Base-by-base conservation (phyloP, 129 eudicot species). In the Erigeron canadensis region DNA sequence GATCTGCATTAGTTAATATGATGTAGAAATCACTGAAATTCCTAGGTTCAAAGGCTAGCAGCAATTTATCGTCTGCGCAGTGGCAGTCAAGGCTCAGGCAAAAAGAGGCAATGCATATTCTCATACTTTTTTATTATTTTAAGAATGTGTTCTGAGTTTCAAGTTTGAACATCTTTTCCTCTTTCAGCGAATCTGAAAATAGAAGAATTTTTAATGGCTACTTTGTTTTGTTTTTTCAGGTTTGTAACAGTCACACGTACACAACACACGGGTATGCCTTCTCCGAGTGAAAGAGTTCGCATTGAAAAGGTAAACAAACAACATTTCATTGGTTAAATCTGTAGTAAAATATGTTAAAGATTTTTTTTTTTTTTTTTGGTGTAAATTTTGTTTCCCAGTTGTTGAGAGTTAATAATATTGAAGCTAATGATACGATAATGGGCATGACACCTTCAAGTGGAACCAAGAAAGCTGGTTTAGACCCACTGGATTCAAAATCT, bases 171-270 rank as follows among this genome's bases (percentile, higher is more conserved):
- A 7, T 5, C 53, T 0, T 65, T 19, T 11, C 70, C n/a, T 2
- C 68, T 40, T 10, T 28, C 34, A 28, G 34, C 3, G 1, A 3
- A 28, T 28, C 34, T 28, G 34, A 2, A 28, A 28, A 28, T 1
- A 2, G 34, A 28, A 28, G 34, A 28, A 1, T 28, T 28, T 74
- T 56, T 41, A 38, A 40, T 28, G 10, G 23, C 3, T 46, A 67
- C 42, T 18, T 18, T 68, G 8, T 75, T 54, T 11, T 75, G 55
- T 53, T 42, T 23, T 8, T 65, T 67, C 84, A 94, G 99, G 75
- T 84, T 94, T 87, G 96, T 94, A 56, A 84, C 88, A 19, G 99
- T 94, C 53, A 75, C 84, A 6, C 82, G 83, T 77, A 94, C 99
- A 16, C 86, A 81, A 22, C 86, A 81, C 75, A 94, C 99, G 23